Evolutionary conservation across 371 early-diverging fungal species (phyloP).

Genomic region (Apophysomyces trapeziformis): DNA sequence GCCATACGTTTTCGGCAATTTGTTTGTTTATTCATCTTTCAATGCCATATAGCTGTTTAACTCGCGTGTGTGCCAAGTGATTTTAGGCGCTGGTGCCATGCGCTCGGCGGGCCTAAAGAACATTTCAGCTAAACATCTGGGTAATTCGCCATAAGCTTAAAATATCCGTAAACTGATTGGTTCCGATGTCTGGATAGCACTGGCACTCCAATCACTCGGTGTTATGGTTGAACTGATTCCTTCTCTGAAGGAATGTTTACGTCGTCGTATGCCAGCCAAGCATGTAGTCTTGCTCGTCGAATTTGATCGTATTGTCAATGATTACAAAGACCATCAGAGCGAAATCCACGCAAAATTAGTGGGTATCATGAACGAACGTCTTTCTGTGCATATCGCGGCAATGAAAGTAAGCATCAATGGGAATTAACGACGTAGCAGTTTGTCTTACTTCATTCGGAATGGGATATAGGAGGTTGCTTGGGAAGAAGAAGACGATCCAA

Average conservation of each 20-base stretch:
- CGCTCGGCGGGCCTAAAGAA: slow-evolving; percentile 93
- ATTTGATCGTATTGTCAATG: slow-evolving; percentile 82
- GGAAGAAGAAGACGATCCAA: slow-evolving; percentile 63
- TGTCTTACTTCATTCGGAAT: not conserved
- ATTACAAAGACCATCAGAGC: slow-evolving; percentile 85
- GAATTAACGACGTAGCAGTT: not conserved
- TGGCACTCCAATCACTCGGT: slow-evolving; percentile 91
- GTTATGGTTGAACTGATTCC: slow-evolving; percentile 87
- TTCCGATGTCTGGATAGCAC: slow-evolving; percentile 49
- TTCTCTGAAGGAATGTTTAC: slow-evolving; percentile 73
- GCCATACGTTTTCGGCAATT: not conserved
- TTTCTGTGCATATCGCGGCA: slow-evolving; percentile 72
- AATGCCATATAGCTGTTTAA: slow-evolving; percentile 74
- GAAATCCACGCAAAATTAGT: slow-evolving; percentile 89
- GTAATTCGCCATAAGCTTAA: slow-evolving; percentile 34
- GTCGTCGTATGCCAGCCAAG: slow-evolving; percentile 68
- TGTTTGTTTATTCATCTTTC: no score
- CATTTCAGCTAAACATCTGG: slow-evolving; percentile 93
- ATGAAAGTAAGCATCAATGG: slow-evolving; percentile 49
- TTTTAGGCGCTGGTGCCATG: slow-evolving; percentile 95
- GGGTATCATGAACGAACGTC: slow-evolving; percentile 90
- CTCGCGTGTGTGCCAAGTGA: slow-evolving; percentile 90
- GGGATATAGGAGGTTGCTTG: slow-evolving; percentile 39
- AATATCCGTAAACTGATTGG: not conserved
- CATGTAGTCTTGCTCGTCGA: slow-evolving; percentile 80